Base-by-base conservation (phyloP, 345 rosid genomes). In the Populus euphratica region DNA sequence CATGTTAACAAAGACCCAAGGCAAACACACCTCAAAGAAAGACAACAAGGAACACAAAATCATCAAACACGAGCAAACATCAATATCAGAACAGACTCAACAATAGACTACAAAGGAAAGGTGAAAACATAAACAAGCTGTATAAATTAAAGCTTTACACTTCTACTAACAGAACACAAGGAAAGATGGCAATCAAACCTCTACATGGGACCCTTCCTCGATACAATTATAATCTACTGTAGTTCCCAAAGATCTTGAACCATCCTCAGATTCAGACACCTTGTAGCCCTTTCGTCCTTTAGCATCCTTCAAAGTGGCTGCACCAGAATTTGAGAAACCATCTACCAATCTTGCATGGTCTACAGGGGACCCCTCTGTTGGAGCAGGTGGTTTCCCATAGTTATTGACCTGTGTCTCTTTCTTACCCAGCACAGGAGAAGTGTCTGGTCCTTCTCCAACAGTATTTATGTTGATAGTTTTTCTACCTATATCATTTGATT, bases 181-280 rank as follows among this genome's bases (percentile, higher is more conserved):
- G 33, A 39, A 66, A 64, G 59, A 33, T 54, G 11, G n/a, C 2
- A 70, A 35, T 43, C 82, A 77, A 80, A 96, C 99, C 99, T 96
- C 98, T 70, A 93, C 97, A 62, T 25, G 81, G 36, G 96, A 88
- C 69, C 93, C 95, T 87, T 89, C 95, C 87, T 78, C 86, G 80
- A 96, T 87, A 80, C 68, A 73, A 33, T 77, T 81, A 68, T n/a
- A 59, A 14, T 81, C 88, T 71, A 85, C 87, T 27, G 77, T 74
- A 73, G 78, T 73, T 79, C 79, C 84, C 11, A 44, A 77, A 39
- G 88, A 78, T 77, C 76, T 86, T 33, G 85, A 75, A 62, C 85
- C 88, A 77, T 52, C 76, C 79, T 78, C 87, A 70, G 86, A 76
- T 82, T 88, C 90, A 23, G 79, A 82, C 83, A 84, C 85, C 59